Evolutionary conservation across 2,329 filamentous ascomycete species (phyloP).

Genomic region (Penicillium italicum): DNA sequence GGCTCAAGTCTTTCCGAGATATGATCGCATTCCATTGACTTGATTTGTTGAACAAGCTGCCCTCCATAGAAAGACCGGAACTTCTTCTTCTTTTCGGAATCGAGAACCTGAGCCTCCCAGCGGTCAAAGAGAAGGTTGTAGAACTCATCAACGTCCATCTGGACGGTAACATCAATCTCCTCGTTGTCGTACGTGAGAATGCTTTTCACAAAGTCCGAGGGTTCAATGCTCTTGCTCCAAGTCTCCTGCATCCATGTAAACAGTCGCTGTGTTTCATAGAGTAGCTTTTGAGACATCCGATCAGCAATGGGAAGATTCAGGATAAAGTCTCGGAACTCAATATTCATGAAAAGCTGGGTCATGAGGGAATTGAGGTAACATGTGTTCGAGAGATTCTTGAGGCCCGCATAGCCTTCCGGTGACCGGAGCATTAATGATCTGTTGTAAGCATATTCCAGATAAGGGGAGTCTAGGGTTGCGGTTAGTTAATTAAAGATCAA

Average conservation of each 20-base stretch:
- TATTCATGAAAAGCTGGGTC: conserved; percentile 94
- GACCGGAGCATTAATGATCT: conserved; percentile 67
- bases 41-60: conserved; percentile 88
- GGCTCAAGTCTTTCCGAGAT: conserved; percentile 86
- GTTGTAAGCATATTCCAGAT: conserved; percentile 62
- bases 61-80: conserved; percentile 88
- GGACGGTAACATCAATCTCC: conserved; percentile 77
- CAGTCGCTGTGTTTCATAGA: conserved; percentile 73
- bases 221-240: conserved; percentile 68
- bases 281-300: conserved; percentile 59
- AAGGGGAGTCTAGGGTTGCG: conserved; percentile 20
- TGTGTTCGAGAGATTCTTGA: conserved; percentile 91
- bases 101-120: conserved; percentile 76
- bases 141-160: conserved; percentile 99
- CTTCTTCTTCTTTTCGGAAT: conserved; percentile 62
- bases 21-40: conserved; percentile 89
- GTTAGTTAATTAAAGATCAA: not conserved
- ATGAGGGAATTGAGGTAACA: conserved; percentile 96
- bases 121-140: conserved; percentile 91
- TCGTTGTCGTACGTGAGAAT: conserved; percentile 81
- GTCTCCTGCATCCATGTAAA: conserved; percentile 86
- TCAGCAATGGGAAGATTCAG: conserved; percentile 60
- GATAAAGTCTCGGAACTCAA: conserved; percentile 80
- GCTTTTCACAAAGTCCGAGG: conserved; percentile 65
- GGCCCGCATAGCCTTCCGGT: conserved; percentile 75